A percentile compares a stretch with the other conserved stretches of the same genome.
Evolutionary conservation across 371 early-diverging fungal genomes (phyloP).

Genomic region (Phascolomyces articulosus): DNA sequence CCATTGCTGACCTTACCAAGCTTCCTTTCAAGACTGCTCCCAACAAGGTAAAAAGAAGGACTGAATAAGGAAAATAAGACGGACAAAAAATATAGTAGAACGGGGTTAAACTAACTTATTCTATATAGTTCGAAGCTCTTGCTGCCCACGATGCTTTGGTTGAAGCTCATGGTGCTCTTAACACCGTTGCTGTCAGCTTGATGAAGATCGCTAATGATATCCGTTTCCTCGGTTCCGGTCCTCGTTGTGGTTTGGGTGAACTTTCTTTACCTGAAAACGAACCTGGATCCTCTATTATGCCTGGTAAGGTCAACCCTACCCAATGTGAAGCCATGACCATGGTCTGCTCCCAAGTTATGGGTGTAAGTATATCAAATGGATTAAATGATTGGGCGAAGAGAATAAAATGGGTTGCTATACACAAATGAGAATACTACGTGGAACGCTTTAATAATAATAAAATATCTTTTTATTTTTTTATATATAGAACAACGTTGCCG

Average conservation of each 20-base stretch:
- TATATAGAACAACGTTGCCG: slow-evolving; percentile 84
- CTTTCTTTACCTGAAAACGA: slow-evolving; percentile 94
- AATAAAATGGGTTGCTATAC: too few relatives aligned
- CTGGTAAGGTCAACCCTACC: slow-evolving; percentile 96
- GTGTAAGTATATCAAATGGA: slow-evolving; percentile 26
- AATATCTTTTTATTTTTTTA: not conserved
- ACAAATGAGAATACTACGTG: too few relatives aligned
- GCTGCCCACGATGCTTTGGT: slow-evolving; percentile 97
- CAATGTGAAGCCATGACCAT: slow-evolving; percentile 98
- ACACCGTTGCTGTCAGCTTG: slow-evolving; percentile 91
- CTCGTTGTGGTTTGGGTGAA: slow-evolving; percentile 96
- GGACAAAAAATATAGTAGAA: too few relatives aligned
- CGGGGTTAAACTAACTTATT: not conserved
- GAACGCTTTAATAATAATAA: too few relatives aligned
- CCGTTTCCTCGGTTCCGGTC: slow-evolving; percentile 92
- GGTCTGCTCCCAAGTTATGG: slow-evolving; percentile 97
- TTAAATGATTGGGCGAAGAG: too few relatives aligned
- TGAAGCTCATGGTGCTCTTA: slow-evolving; percentile 92
- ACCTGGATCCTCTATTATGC: slow-evolving; percentile 98
- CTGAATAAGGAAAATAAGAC: too few relatives aligned
- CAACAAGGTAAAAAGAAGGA: slow-evolving; percentile 70
- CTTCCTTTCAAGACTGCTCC: slow-evolving; percentile 90
- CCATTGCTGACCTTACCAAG: slow-evolving; percentile 79
- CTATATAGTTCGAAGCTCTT: slow-evolving; percentile 86
- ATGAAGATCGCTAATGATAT: slow-evolving; percentile 98